Evolutionary conservation across 345 rosid species (phyloP).

Genomic region (Adansonia digitata): DNA sequence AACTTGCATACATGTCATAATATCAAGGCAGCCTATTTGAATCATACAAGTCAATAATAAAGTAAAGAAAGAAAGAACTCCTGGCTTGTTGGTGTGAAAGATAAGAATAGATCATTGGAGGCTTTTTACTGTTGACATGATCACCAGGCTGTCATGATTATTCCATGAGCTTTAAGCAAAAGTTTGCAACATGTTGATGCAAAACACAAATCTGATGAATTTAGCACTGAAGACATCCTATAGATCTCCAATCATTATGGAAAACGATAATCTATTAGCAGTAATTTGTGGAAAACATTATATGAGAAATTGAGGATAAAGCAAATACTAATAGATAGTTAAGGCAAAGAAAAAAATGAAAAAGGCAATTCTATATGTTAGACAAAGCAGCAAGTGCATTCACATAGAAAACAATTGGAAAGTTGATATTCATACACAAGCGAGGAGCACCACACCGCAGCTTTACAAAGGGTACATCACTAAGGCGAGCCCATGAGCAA

Average conservation of each 20-base stretch:
- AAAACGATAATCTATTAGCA: not conserved
- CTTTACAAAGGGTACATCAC: conserved; percentile 89
- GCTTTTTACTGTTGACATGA: not conserved
- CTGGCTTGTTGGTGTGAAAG: not conserved
- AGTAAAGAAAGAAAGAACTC: not conserved
- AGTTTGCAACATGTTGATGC: not conserved
- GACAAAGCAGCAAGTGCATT: not conserved
- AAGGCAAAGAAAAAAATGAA: not conserved
- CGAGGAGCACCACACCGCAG: conserved; percentile 91
- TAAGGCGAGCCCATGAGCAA: conserved; percentile 96
- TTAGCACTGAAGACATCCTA: not conserved
- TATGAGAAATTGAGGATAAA: not conserved
- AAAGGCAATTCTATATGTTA: not conserved
- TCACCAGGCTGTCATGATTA: not conserved
- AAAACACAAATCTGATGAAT: not conserved
- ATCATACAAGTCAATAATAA: not conserved
- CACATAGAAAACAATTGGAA: not conserved
- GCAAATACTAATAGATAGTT: not conserved
- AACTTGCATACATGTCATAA: not conserved
- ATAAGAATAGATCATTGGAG: not conserved
- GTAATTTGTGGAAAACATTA: not conserved
- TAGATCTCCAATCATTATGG: not conserved
- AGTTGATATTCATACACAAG: conserved; percentile 55
- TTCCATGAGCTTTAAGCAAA: not conserved
- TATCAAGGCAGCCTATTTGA: not conserved